These are phyloP conservation scores for Asterophora lycoperdoides DNA, from an alignment of 768 basidiomycete species.

Conservation along the genomic window DNA sequence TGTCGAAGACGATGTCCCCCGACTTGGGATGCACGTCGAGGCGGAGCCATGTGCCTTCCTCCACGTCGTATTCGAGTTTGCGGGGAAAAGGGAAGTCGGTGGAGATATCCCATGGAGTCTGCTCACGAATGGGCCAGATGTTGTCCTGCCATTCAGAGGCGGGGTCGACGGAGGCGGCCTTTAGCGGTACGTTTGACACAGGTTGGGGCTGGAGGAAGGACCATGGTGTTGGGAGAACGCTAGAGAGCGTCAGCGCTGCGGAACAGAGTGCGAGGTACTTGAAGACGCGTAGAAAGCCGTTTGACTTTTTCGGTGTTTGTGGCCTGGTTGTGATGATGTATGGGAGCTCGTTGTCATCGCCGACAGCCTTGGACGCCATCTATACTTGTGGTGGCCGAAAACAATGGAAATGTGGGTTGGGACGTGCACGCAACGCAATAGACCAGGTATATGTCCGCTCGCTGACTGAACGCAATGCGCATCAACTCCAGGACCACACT, in stretches of 20 bases:
- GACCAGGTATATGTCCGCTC: too few relatives aligned
- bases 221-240: constrained; percentile 32
- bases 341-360: constrained; percentile 6
- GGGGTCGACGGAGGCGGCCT: constrained; percentile 23
- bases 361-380: constrained; percentile 12
- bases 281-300: constrained; percentile 14
- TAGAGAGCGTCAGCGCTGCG: constrained; percentile 29
- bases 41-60: constrained; percentile 72
- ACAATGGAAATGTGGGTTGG: too few relatives aligned
- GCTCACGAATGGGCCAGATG: constrained; percentile 58
- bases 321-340: constrained; percentile 3
- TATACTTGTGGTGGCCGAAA: too few relatives aligned
- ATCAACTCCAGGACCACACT: too few relatives aligned
- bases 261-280: constrained; percentile 26
- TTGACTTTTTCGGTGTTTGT: constrained; percentile 5
- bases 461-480: too few relatives aligned
- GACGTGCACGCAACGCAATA: too few relatives aligned
- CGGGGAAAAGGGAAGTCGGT: constrained; percentile 70
- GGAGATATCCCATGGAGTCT: constrained; percentile 69
- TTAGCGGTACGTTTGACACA: constrained; percentile 18
- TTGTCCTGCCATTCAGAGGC: constrained; percentile 45
- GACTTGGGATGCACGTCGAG: constrained; percentile 67
- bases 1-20: constrained; percentile 72
- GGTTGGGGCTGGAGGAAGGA: constrained; percentile 20
- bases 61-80: constrained; percentile 60